phyloP scores from a whole-genome alignment of 352 stramenopile species.

The Phytophthora quininea region DNA sequence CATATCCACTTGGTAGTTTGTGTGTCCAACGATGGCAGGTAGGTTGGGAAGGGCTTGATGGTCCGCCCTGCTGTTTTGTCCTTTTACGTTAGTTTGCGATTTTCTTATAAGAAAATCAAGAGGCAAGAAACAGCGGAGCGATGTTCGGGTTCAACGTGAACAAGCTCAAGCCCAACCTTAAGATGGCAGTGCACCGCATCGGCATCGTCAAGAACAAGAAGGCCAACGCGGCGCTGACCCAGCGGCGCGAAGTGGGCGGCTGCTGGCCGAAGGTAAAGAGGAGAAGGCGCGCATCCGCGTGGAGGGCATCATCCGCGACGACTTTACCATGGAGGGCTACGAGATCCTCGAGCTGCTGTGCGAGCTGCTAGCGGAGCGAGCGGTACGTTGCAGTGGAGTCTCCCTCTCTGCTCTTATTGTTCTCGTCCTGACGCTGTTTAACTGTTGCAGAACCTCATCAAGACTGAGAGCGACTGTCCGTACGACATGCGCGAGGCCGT shows the following conservation, averaged over 20 bases:
- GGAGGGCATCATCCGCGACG: conserved; percentile 94
- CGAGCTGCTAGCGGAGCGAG: conserved; percentile 92
- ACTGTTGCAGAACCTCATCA: conserved; percentile 80
- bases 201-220: conserved; percentile 94
- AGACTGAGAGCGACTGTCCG: conserved; percentile 91
- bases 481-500: conserved; percentile 93
- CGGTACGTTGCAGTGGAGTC: conserved; percentile 45
- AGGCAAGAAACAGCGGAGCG: too few relatives aligned
- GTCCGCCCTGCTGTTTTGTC: too few relatives aligned
- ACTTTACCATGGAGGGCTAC: conserved; percentile 96
- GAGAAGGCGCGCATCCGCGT: conserved; percentile 95
- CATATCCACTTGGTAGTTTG: too few relatives aligned
- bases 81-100: too few relatives aligned
- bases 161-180: conserved; percentile 93
- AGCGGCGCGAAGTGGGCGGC: conserved; percentile 76
- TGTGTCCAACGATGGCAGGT: too few relatives aligned
- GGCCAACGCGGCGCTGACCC: conserved; percentile 74
- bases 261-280: conserved; percentile 90
- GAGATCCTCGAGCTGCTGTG: conserved; percentile 95
- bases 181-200: conserved; percentile 93
- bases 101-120: too few relatives aligned
- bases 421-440: conserved; percentile 4
- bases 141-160: conserved; percentile 93
- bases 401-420: conserved; percentile 1
- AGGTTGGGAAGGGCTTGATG: too few relatives aligned